Conservation (phyloP, 1,284 basidiomycete genomes). For the Rhodotorula sp. region DNA sequence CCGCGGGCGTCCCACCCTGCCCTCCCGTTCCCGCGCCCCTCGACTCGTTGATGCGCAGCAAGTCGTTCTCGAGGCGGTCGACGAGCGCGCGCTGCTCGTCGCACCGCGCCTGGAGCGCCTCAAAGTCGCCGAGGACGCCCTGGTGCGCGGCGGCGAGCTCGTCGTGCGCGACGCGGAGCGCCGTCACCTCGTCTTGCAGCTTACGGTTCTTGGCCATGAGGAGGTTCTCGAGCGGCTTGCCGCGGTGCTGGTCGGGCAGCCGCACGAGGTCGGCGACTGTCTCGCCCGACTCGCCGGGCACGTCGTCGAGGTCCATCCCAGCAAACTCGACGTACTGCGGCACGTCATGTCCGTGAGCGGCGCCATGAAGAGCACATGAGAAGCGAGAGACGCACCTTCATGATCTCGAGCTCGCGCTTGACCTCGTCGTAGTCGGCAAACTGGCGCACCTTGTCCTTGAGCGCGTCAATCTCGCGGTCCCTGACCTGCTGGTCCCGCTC, state of each 20-base stretch:
- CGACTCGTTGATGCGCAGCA: constrained; percentile 70
- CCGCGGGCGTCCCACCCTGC: not conserved
- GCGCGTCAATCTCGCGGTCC: constrained; percentile 58
- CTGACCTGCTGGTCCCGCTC: constrained; percentile 65
- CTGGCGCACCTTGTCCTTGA: constrained; percentile 68
- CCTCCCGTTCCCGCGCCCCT: not conserved
- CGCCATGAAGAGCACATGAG: not conserved
- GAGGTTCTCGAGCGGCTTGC: constrained; percentile 84
- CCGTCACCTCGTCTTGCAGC: constrained; percentile 90
- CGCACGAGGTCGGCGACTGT: constrained; percentile 66
- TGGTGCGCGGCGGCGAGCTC: constrained; percentile 72
- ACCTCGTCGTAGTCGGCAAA: constrained; percentile 90
- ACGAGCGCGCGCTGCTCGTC: constrained; percentile 76
- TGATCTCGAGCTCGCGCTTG: constrained; percentile 91
- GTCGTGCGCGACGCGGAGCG: constrained; percentile 79
- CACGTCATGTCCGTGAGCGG: not conserved
- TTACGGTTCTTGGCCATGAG: constrained; percentile 91
- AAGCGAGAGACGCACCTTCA: constrained; percentile 69
- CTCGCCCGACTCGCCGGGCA: constrained; percentile 38
- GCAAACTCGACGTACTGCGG: constrained; percentile 87
- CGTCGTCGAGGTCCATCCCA: constrained; percentile 53
- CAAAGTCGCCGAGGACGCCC: constrained; percentile 63
- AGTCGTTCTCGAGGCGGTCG: constrained; percentile 86
- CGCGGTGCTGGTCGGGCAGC: constrained; percentile 82
- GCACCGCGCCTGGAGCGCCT: constrained; percentile 65